Percentiles rank a stretch among this genome's conserved stretches.
phyloP scores from a whole-genome alignment of 2,329 filamentous ascomycete species.

The Ascochyta viciae-villosae region DNA sequence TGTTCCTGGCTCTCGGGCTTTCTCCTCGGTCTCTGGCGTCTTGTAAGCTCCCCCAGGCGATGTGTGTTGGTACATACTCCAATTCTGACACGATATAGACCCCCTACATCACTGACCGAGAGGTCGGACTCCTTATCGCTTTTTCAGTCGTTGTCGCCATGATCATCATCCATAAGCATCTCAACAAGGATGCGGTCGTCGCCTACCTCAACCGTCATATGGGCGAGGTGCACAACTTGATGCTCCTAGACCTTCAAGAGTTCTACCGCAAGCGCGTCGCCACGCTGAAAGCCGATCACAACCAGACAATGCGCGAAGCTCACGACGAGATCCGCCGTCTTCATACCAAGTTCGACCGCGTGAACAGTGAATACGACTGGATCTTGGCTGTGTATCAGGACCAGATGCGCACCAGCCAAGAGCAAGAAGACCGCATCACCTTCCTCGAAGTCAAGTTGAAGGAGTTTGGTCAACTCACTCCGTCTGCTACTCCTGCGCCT shows the following conservation, averaged over 20 bases:
- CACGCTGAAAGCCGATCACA: constrained; percentile 10
- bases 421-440: constrained; percentile 38
- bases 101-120: not conserved
- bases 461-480: constrained; percentile 22
- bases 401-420: constrained; percentile 23
- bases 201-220: constrained; percentile 7
- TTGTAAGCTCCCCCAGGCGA: not conserved
- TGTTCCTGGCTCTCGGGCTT: not conserved
- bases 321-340: constrained; percentile 6
- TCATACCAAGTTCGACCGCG: constrained; percentile 13
- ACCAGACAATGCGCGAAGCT: constrained; percentile 9
- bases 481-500: not conserved
- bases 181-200: constrained; percentile 1
- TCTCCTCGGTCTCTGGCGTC: constrained; percentile 1
- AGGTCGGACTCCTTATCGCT: not conserved
- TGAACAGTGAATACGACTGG: constrained; percentile 24
- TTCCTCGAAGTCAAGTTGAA: constrained; percentile 39
- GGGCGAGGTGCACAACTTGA: constrained; percentile 9
- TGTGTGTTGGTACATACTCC: no score
- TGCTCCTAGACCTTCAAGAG: constrained; percentile 14
- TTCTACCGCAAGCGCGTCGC: constrained; percentile 15
- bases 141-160: constrained; percentile 12
- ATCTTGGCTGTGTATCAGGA: constrained; percentile 23
- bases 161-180: not conserved
- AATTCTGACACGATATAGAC: not conserved